Evolutionary conservation across 495 filamentous ascomycete species (phyloP), one percentile per base, ranked within the genome.

Genomic region (Aspergillus biplanus): DNA sequence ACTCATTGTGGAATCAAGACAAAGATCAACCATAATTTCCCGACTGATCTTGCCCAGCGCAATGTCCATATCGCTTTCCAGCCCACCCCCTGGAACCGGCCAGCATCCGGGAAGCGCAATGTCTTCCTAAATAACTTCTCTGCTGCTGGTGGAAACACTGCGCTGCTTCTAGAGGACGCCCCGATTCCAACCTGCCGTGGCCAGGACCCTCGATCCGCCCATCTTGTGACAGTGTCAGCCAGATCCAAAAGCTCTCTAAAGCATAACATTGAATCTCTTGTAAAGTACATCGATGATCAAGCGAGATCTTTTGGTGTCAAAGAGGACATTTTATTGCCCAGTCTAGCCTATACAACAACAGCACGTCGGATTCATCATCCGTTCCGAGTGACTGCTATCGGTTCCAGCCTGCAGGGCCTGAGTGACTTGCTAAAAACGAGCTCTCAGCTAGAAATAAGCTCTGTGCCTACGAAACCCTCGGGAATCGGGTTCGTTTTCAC

Each of bases 1-100:
- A 90, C 92, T 7, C 92, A 95, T 64, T 87, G 90, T 60, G 92
- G 92, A n/a, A 94, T 94, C 80, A 95, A 96, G 78, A 85, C 81
- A 8, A 85, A 85, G 74, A 85, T 95, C 82, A 86, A 96, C 82
- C 84, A 90, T 77, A 89, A 85, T 37, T 95, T 94, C 78, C 91
- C 92, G 1, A 86, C 84, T 32, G 89, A 94, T 69, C 75, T 93
- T 2, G 75, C 77, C 0, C 83, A 92, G 59, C 88, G 92, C 32
- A 91, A 92, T 60, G 90, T 94, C 35, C 87, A 93, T 70, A 87
- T 89, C 69, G 85, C 86, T 5, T 67, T 79, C 7, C 77, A 83
- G 65, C 77, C 82, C 21, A 87, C 86, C 5, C 84, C 88, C 0
- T 92, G 87, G 73, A 78, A 78, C 27, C 79, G 87, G n/a, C 84